These are phyloP conservation scores for Neohortaea acidophila DNA, from an alignment of 495 filamentous ascomycete genomes.

Conservation along the genomic window DNA sequence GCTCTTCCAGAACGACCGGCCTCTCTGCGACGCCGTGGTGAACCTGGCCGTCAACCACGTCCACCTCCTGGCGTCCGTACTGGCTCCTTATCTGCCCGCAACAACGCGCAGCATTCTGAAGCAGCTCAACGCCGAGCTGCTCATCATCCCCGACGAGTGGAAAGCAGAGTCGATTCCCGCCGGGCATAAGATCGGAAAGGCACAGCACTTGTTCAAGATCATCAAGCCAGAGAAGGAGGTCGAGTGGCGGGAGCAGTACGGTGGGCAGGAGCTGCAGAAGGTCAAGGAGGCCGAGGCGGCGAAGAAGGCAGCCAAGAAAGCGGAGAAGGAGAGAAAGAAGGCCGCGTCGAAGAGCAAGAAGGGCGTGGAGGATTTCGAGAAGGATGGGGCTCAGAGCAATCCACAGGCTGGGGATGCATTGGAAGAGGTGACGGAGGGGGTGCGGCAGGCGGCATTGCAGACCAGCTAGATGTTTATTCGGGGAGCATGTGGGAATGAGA, in stretches of 20 bases:
- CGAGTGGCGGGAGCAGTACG: conserved; percentile 69
- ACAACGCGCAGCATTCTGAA: conserved; percentile 58
- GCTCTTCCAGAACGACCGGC: conserved; percentile 54
- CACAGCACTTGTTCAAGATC: conserved; percentile 65
- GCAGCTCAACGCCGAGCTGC: conserved; percentile 52
- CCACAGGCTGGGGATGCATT: conserved; percentile 19
- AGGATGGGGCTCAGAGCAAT: conserved; percentile 7
- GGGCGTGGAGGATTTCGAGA: conserved; percentile 10
- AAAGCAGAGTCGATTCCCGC: conserved; percentile 43
- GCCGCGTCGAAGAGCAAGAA: conserved; percentile 26
- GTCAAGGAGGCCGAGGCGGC: conserved; percentile 48
- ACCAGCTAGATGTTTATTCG: no score
- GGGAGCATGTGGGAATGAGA: no score
- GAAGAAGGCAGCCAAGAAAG: conserved; percentile 40
- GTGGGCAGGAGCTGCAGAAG: conserved; percentile 50
- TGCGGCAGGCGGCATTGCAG: conserved; percentile 16
- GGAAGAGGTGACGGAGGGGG: conserved; percentile 20
- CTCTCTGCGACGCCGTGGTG: conserved; percentile 58
- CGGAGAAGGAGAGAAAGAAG: conserved; percentile 45
- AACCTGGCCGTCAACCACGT: conserved; percentile 65
- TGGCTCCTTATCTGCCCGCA: conserved; percentile 71
- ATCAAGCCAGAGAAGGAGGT: conserved; percentile 71
- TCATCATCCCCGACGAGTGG: conserved; percentile 60
- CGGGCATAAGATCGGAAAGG: conserved; percentile 68
- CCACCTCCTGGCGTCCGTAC: conserved; percentile 59